Evolutionary conservation across 805 yeast species (phyloP), one percentile per base, ranked within the genome.

Genomic region (Starmerella floricola): DNA sequence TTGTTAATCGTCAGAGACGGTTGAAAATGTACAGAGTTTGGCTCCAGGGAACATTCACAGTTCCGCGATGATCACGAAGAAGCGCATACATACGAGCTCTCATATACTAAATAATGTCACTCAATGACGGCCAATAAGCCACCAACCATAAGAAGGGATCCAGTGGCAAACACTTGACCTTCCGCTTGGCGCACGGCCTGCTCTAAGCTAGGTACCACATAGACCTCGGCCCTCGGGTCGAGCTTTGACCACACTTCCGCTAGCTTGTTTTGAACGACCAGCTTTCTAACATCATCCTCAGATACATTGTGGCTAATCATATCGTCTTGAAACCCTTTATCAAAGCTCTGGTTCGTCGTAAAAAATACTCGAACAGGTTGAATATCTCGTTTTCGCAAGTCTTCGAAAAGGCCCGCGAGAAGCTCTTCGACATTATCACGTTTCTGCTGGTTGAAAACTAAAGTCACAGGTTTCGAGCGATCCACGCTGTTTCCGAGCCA

Each of bases 11-110:
- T 55, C 87, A 88, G 63, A 79, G 88, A 58, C 81, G 81, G 60
- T 64, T 91, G 50, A 91, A 91, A 63, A 91, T 91, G 98, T 91
- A 84, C 60, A 70, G 98, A 55, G 83, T 86, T 45, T 91, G 98
- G 98, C 64, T 91, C 43, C 98, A 91, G 64, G 97, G 91, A 1
- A 86, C 84, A 20, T 88, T 88, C 44, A 33, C 40, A 1, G 45
- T 32, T 8, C 52, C 50, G 10, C 16, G 11, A 12, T 8, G 10
- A 21, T 27, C n/a, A n/a, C 12, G 12, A 27, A 27, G n/a, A n/a
- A 12, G n/a, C 12, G 12, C 12, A 27, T 27, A 27, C 30, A 27
- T 12, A 12, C n/a, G n/a, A 27, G n/a, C 12, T n/a, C n/a, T n/a
- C n/a, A 12, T 27, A 27, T 12, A 27, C 12, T 31, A 11, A 31